Evolutionary conservation across 306 rosid genomes (phyloP).

Genomic region (Cyclanthera cordifolia): DNA sequence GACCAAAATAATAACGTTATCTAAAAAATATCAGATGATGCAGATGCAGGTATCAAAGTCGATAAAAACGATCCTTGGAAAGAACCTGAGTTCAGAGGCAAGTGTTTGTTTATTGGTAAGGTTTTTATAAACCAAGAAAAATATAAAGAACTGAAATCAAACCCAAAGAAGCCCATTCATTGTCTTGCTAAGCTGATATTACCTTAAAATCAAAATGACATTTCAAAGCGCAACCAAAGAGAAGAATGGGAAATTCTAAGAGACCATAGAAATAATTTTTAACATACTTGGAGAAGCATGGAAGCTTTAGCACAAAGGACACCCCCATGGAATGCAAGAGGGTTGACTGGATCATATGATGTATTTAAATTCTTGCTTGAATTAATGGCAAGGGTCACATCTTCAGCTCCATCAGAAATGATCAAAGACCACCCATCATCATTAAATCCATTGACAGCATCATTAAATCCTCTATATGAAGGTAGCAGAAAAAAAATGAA

Average conservation of each 20-base stretch:
- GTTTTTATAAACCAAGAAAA: no score
- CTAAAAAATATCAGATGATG: no score
- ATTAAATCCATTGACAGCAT: constrained; percentile 87
- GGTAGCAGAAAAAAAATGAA: background rate
- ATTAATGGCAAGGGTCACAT: constrained; percentile 70
- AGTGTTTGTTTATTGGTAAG: no score
- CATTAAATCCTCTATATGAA: constrained; percentile 72
- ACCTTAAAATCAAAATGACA: background rate
- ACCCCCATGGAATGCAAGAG: constrained; percentile 70
- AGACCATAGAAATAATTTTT: background rate
- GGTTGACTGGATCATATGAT: constrained; percentile 47
- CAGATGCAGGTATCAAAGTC: no score
- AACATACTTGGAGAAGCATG: constrained; percentile 86
- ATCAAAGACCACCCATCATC: constrained; percentile 88
- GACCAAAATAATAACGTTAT: no score
- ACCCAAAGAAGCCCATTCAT: background rate
- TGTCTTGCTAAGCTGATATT: background rate
- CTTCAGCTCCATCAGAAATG: constrained; percentile 74
- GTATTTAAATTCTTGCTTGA: constrained; percentile 60
- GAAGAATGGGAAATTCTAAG: background rate
- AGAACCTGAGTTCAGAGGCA: no score
- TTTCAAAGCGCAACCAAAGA: background rate
- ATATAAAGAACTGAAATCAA: background rate
- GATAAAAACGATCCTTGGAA: no score
- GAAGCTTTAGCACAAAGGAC: constrained; percentile 92